A percentile compares a stretch with the other conserved stretches of the same genome.
phyloP scores from a whole-genome alignment of 208 protist genomes.

The Vickermania spadyakhi region DNA sequence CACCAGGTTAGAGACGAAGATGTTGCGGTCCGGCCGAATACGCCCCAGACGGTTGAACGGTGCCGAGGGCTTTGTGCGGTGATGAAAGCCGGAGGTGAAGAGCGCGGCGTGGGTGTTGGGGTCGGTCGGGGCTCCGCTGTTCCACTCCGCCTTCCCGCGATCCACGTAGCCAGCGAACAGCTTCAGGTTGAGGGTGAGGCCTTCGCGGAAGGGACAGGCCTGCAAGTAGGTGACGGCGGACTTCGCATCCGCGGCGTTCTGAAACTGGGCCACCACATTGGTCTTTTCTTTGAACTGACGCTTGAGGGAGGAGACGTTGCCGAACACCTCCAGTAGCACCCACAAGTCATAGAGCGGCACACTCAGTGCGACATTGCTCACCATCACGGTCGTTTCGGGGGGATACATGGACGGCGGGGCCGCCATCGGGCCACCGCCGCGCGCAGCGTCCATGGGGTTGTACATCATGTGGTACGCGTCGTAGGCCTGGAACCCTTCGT shows the following conservation, averaged over 20 bases:
- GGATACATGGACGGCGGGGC: slow-evolving; percentile 2
- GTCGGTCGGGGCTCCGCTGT: slow-evolving; percentile 62
- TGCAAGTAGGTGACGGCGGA: slow-evolving; percentile 66
- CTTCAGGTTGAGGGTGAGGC: slow-evolving; percentile 41
- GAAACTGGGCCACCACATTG: slow-evolving; percentile 72
- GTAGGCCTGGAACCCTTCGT: slow-evolving; percentile 2
- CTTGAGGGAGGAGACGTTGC: slow-evolving; percentile 80
- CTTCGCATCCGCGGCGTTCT: slow-evolving; percentile 53
- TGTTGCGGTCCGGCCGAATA: slow-evolving; percentile 52
- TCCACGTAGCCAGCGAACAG: slow-evolving; percentile 71
- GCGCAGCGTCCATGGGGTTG: not conserved
- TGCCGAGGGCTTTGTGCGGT: slow-evolving; percentile 56
- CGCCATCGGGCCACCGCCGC: slow-evolving; percentile 4
- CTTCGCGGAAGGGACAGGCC: slow-evolving; percentile 51
- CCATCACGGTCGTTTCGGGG: slow-evolving; percentile 47
- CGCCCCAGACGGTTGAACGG: slow-evolving; percentile 63
- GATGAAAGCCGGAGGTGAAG: slow-evolving; percentile 69
- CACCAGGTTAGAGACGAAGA: slow-evolving; percentile 74
- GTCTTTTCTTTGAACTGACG: slow-evolving; percentile 66
- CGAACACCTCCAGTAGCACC: slow-evolving; percentile 85
- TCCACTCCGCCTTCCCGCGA: slow-evolving; percentile 55
- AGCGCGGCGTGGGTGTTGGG: slow-evolving; percentile 41
- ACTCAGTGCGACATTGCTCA: slow-evolving; percentile 48
- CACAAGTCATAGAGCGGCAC: slow-evolving; percentile 73
- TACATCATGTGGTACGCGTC: not conserved